Evolutionary conservation across 2,329 filamentous ascomycete genomes (phyloP), one percentile per base, ranked within the genome.

Genomic region (Helminthosporium solani): DNA sequence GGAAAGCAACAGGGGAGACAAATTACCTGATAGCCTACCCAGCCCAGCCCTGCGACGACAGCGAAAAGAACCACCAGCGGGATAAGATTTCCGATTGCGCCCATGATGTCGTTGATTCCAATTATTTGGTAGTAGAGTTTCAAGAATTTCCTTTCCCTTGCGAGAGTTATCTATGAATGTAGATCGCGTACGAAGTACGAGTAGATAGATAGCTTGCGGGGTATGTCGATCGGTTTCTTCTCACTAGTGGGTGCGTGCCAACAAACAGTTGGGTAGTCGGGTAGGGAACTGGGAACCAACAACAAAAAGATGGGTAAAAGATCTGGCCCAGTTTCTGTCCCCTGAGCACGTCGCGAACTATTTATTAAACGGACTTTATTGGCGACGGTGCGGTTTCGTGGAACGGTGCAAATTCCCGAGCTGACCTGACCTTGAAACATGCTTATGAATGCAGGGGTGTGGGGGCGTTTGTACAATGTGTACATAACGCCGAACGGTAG

Each of bases 31-130:
- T 89, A 90, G 50, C 81, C 79, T 47, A 91, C 75, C 72, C 82
- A 88, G 46, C 77, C 85, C 36, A 79, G 66, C 44, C 73, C 78
- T 51, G 70, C 77, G 21, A 88, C 65, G 41, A 86, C 59, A 50
- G 76, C 46, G 61, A 88, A 75, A 50, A 86, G 77, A 60, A 89
- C 75, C 46, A 88, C 46, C 38, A 90, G 78, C 4, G 87, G 87
- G 21, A 89, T 58, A 30, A 90, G 69, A 62, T 86, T 74, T 18
- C 67, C 49, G 15, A 67, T 42, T 33, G 66, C 68, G 55, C 67
- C 70, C 67, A 72, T 73, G 28, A 19, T 44, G 40, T 37, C 19
- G 19, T 3, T 33, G n/a, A 31, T 12, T 31, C 12, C 28, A 12
- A 7, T 14, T 31, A 5, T n/a, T 31, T 12, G 3, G 28, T 12